Conservation (phyloP, 495 filamentous ascomycete genomes). For the Lophiotrema nucula region DNA sequence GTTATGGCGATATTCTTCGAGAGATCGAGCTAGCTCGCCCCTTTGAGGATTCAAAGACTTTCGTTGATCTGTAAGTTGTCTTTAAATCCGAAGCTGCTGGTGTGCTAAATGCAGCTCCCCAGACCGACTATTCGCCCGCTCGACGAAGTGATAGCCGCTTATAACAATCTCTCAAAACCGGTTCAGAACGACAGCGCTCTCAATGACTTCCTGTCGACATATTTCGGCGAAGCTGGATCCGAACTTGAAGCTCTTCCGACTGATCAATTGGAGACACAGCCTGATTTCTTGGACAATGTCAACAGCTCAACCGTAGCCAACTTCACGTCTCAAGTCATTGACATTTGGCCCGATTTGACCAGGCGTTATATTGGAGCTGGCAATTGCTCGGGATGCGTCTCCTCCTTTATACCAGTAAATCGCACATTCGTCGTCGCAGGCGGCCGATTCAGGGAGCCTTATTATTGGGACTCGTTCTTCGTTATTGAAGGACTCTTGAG, state of each 20-base stretch:
- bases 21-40: slow-evolving; percentile 36
- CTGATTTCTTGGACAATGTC: slow-evolving; percentile 31
- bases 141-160: slow-evolving; percentile 34
- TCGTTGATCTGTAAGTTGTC: slow-evolving; percentile 33
- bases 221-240: slow-evolving; percentile 35
- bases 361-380: slow-evolving; percentile 29
- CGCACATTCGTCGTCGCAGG: slow-evolving; percentile 38
- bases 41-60: slow-evolving; percentile 36
- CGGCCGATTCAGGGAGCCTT: slow-evolving; percentile 37
- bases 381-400: slow-evolving; percentile 35
- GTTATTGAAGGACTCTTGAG: slow-evolving; percentile 34
- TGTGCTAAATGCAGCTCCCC: background rate
- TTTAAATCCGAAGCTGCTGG: too few relatives aligned
- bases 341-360: slow-evolving; percentile 38
- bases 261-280: slow-evolving; percentile 26
- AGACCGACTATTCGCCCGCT: slow-evolving; percentile 35
- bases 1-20: slow-evolving; percentile 32
- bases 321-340: slow-evolving; percentile 34
- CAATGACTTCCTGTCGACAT: slow-evolving; percentile 30
- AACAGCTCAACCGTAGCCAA: slow-evolving; percentile 27
- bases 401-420: slow-evolving; percentile 35
- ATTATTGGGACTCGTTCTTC: slow-evolving; percentile 40
- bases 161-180: slow-evolving; percentile 28
- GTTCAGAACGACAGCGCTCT: slow-evolving; percentile 35
- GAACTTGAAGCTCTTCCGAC: slow-evolving; percentile 27